Percentiles rank a stretch among this genome's conserved stretches.
These are phyloP conservation scores for Claviceps humidiphila DNA, from an alignment of 2,329 filamentous ascomycete genomes.

Conservation along the genomic window DNA sequence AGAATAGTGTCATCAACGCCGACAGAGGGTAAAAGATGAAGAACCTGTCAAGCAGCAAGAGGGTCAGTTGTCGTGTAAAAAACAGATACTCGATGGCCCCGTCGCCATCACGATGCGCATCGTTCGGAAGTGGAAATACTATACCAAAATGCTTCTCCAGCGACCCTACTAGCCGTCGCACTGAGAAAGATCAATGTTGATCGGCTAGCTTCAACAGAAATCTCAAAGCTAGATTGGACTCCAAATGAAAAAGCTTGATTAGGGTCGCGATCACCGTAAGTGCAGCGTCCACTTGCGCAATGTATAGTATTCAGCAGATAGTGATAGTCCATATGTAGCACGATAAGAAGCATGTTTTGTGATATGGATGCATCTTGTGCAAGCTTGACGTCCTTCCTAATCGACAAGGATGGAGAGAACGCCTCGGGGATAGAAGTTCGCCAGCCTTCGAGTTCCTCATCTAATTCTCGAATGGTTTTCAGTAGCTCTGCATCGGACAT, in stretches of 20 bases:
- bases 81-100: background rate
- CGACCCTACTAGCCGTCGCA: constrained; percentile 27
- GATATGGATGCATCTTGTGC: constrained; percentile 14
- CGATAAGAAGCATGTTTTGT: constrained; percentile 32
- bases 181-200: constrained; percentile 37
- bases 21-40: constrained; percentile 43
- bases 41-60: constrained; percentile 23
- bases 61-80: background rate
- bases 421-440: constrained; percentile 31
- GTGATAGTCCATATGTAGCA: constrained; percentile 41
- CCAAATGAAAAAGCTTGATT: constrained; percentile 20
- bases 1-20: constrained; percentile 40
- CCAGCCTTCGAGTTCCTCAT: constrained; percentile 43
- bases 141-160: constrained; percentile 37
- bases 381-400: constrained; percentile 16
- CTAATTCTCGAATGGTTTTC: constrained; percentile 40
- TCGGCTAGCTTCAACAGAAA: constrained; percentile 42
- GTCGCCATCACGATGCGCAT: too few relatives aligned
- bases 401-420: constrained; percentile 34
- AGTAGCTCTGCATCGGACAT: constrained; percentile 43
- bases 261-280: constrained; percentile 15
- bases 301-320: constrained; percentile 42
- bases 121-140: constrained; percentile 5
- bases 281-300: constrained; percentile 37
- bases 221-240: constrained; percentile 37